A percentile compares a stretch with the other conserved stretches of the same genome.
Conservation (phyloP, 441 rosid genomes). For the Gossypium davidsonii region DNA sequence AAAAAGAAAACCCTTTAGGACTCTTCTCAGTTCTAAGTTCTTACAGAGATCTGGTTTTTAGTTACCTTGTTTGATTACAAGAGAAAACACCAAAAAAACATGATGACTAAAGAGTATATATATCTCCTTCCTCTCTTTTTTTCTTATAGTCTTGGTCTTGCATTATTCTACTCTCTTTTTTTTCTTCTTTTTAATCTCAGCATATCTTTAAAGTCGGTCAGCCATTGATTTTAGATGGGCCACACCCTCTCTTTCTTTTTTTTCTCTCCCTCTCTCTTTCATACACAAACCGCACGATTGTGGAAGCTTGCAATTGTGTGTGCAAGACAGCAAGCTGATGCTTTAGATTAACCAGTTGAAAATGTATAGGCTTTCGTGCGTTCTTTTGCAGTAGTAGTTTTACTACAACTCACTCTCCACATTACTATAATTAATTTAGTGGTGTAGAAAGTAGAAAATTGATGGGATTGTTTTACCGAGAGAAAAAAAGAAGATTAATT, state of each 20-base stretch:
- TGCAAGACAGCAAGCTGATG: slow-evolving; percentile 16
- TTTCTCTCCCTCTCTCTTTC: neutral
- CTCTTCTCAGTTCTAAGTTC: slow-evolving; percentile 17
- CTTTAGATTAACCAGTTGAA: slow-evolving; percentile 13
- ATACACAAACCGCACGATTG: slow-evolving; percentile 12
- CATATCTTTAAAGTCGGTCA: slow-evolving; percentile 26
- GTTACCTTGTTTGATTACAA: slow-evolving; percentile 25
- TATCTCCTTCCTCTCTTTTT: slow-evolving; percentile 14
- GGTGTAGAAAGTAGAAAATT: too few relatives aligned
- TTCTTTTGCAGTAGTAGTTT: slow-evolving; percentile 1
- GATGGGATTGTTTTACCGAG: neutral
- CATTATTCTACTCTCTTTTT: neutral
- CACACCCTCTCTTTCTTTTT: slow-evolving; percentile 7
- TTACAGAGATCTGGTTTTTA: slow-evolving; percentile 35
- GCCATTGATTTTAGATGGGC: slow-evolving; percentile 32
- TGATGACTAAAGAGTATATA: slow-evolving; percentile 23
- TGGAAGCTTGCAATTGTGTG: neutral
- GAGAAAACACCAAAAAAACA: slow-evolving; percentile 41
- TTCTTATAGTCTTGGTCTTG: slow-evolving; percentile 8
- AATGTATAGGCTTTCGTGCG: slow-evolving; percentile 30
- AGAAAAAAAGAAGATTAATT: neutral
- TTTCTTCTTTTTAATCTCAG: neutral
- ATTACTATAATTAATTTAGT: too few relatives aligned
- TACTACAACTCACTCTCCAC: neutral
- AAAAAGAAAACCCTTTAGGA: slow-evolving; percentile 26